A percentile compares a stretch with the other conserved stretches of the same genome.
phyloP scores from a whole-genome alignment of 202 grass and related monocot species.

The Zizania palustris region DNA sequence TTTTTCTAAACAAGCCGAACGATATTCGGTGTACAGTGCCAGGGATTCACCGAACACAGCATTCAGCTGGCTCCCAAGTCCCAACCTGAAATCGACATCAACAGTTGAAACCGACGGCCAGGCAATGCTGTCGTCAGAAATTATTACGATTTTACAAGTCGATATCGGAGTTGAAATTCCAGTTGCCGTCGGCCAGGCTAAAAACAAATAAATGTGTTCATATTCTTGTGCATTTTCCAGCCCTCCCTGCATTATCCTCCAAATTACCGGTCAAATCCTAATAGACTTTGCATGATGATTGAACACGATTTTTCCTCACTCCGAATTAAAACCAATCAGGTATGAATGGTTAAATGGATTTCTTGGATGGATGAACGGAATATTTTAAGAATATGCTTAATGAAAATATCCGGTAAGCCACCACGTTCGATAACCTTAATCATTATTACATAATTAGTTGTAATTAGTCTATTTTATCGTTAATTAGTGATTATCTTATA shows the following conservation, averaged over 20 bases:
- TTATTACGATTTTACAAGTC: not conserved
- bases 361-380: too few relatives aligned
- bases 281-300: not conserved
- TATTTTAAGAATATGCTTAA: too few relatives aligned
- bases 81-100: not conserved
- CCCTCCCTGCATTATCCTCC: not conserved
- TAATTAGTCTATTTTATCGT: too few relatives aligned
- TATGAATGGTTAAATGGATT: too few relatives aligned
- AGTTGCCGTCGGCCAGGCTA: not conserved
- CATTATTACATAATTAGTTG: too few relatives aligned
- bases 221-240: not conserved
- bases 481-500: too few relatives aligned
- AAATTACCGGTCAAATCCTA: not conserved
- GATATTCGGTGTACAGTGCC: not conserved
- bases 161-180: not conserved
- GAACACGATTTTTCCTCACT: not conserved
- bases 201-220: not conserved
- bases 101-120: too few relatives aligned
- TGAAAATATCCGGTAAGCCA: too few relatives aligned
- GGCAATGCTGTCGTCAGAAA: not conserved
- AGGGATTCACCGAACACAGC: not conserved
- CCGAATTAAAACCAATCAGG: too few relatives aligned
- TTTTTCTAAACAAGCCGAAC: not conserved
- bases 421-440: too few relatives aligned
- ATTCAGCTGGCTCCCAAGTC: not conserved